Percentiles rank a stretch among this genome's conserved stretches.
These are phyloP conservation scores for Heimioporus sp. DNA, from an alignment of 768 basidiomycete species.

Conservation along the genomic window DNA sequence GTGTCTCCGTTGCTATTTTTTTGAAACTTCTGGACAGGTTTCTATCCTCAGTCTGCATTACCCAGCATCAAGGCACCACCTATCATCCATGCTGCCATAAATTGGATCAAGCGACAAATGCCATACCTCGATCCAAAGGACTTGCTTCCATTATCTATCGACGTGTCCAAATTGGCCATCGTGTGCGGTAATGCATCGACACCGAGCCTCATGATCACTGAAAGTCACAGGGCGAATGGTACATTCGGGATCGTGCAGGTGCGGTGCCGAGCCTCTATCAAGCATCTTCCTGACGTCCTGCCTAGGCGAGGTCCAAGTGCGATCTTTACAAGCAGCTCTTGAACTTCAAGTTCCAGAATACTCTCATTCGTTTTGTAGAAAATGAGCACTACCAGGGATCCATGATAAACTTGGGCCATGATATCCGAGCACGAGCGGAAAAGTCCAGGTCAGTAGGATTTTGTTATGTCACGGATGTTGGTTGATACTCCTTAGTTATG, in stretches of 20 bases:
- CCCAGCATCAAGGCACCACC: constrained; percentile 28
- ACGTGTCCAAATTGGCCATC: constrained; percentile 76
- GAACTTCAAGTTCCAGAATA: constrained; percentile 65
- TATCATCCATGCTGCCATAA: constrained; percentile 39
- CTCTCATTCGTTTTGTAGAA: constrained; percentile 62
- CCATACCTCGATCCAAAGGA: constrained; percentile 79
- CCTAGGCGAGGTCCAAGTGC: constrained; percentile 72
- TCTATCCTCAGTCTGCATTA: constrained; percentile 27
- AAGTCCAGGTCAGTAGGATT: constrained; percentile 33
- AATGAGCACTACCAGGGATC: constrained; percentile 73
- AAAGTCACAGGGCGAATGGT: constrained; percentile 76
- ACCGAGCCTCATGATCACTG: constrained; percentile 74
- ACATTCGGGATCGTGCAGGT: constrained; percentile 80
- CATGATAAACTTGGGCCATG: constrained; percentile 64
- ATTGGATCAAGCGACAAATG: constrained; percentile 58
- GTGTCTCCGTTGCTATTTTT: background rate
- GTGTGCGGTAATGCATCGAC: constrained; percentile 86
- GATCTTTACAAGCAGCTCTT: constrained; percentile 84
- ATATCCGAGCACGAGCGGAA: constrained; percentile 55
- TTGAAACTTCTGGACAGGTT: constrained; percentile 10
- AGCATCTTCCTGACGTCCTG: constrained; percentile 6
- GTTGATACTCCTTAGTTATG: constrained; percentile 21
- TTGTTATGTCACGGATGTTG: background rate
- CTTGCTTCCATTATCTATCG: constrained; percentile 81
- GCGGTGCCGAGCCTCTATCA: constrained; percentile 21